phyloP scores from a whole-genome alignment of 257 asterid species.

The Hygrophila difformis region DNA sequence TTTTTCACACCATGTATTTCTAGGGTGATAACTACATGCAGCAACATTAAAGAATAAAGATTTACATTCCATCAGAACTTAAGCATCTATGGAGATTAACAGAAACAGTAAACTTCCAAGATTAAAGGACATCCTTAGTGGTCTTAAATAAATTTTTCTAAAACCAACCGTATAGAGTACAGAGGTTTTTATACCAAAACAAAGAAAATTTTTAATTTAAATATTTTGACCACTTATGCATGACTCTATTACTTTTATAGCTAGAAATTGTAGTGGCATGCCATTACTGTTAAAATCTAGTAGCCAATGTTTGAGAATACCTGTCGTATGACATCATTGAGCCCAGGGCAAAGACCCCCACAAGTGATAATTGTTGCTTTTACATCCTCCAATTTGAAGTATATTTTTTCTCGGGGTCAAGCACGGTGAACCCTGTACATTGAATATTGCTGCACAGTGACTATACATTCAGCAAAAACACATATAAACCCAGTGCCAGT shows the following conservation, averaged over 20 bases:
- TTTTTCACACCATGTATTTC: constrained; percentile 83
- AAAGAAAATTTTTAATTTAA: too few relatives aligned
- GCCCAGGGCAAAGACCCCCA: constrained; percentile 11
- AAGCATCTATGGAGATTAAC: too few relatives aligned
- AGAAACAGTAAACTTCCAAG: too few relatives aligned
- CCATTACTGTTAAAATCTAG: too few relatives aligned
- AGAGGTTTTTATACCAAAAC: too few relatives aligned
- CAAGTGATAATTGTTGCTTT: constrained; percentile 9
- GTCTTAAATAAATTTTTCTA: too few relatives aligned
- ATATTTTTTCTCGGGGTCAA: constrained; percentile 9
- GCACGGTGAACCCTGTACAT: constrained; percentile 13
- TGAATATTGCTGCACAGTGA: background rate
- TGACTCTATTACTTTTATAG: background rate
- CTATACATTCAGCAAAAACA: background rate
- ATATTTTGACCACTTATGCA: too few relatives aligned
- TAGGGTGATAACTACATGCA: constrained; percentile 83
- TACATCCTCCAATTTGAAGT: constrained; percentile 8
- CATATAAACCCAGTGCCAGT: background rate
- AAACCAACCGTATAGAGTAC: too few relatives aligned
- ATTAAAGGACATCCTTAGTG: too few relatives aligned
- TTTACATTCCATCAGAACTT: too few relatives aligned
- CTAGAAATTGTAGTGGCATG: background rate
- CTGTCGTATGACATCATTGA: constrained; percentile 13
- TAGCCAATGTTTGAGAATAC: too few relatives aligned
- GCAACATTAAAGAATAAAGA: constrained; percentile 13